Percentiles rank a stretch among this genome's conserved stretches.
Evolutionary conservation across 176 grass and related monocot species (phyloP).

Genomic region (Avena eriantha): DNA sequence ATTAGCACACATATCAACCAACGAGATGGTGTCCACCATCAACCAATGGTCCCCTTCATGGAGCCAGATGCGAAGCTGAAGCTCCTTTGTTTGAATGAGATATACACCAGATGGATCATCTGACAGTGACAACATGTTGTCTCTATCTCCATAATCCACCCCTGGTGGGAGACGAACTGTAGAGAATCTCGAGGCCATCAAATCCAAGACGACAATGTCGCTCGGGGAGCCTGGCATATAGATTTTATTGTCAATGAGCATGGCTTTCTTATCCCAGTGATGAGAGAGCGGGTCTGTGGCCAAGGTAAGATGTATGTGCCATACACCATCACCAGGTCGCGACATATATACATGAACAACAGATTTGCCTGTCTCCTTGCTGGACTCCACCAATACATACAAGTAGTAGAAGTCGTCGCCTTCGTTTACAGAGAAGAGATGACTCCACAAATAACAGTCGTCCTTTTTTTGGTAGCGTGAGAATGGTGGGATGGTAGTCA

Average conservation of each 20-base stretch:
- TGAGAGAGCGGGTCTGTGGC: background rate
- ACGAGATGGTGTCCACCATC: background rate
- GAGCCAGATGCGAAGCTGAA: background rate
- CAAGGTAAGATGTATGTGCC: background rate
- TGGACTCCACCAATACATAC: background rate
- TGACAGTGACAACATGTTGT: background rate
- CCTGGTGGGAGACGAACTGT: background rate
- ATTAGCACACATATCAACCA: background rate
- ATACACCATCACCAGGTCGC: background rate
- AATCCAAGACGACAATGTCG: background rate
- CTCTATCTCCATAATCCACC: background rate
- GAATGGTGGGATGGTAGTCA: background rate
- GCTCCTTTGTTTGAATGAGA: background rate
- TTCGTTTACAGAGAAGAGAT: background rate
- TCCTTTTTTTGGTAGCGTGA: background rate
- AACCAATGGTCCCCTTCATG: background rate
- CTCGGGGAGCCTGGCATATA: background rate
- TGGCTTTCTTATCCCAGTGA: too few species aligned
- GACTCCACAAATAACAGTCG: too few species aligned
- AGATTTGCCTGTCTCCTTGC: background rate
- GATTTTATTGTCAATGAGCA: background rate
- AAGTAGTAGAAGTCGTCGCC: background rate
- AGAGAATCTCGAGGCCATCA: background rate
- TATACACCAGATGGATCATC: background rate
- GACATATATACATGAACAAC: background rate